Evolutionary conservation across 2,329 filamentous ascomycete genomes (phyloP), one percentile per base, ranked within the genome.

Genomic region (Xylariaceae sp.): DNA sequence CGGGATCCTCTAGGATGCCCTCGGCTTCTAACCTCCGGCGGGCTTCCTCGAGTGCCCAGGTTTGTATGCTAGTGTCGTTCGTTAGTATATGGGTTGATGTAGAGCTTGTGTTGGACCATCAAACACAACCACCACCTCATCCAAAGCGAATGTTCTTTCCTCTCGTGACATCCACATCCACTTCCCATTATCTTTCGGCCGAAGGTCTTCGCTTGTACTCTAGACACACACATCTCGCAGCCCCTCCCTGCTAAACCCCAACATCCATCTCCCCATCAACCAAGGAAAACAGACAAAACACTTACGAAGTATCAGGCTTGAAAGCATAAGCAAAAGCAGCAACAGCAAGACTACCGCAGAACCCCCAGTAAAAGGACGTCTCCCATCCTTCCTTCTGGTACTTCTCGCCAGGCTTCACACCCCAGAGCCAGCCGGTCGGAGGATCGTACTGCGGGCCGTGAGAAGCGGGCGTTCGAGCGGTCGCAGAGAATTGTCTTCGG

Each of bases 221-320:
- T n/a, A n/a, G n/a, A n/a, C n/a, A n/a, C n/a, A n/a, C n/a, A n/a
- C 31, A 11, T 28, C 42, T 18, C 44, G 14, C 40, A 13, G 12
- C 47, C 17, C 12, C 14, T 5, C 22, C n/a, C n/a, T 19, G 16
- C 39, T 11, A 6, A 22, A 40, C 18, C 17, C 40, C 40, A 42
- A 17, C 9, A 3, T n/a, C 14, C 44, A 18, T 43, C 42, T 33
- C 4, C 34, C 43, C 14, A 47, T 36, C 11, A 2, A 55, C n/a
- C 42, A 48, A 57, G 38, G 46, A 45, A 47, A 55, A 51, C 45
- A 5, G 39, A 38, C 18, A n/a, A 19, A 10, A 11, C 5, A 90
- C 92, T 77, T 81, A 99, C 94, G 90, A 96, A 59, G 93, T 97
- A 80, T 99, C 94, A 48, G 94, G 94, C 85, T 97, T 97, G 72